Conservation (phyloP, 2,329 filamentous ascomycete species). For the Madurella fahalii region DNA sequence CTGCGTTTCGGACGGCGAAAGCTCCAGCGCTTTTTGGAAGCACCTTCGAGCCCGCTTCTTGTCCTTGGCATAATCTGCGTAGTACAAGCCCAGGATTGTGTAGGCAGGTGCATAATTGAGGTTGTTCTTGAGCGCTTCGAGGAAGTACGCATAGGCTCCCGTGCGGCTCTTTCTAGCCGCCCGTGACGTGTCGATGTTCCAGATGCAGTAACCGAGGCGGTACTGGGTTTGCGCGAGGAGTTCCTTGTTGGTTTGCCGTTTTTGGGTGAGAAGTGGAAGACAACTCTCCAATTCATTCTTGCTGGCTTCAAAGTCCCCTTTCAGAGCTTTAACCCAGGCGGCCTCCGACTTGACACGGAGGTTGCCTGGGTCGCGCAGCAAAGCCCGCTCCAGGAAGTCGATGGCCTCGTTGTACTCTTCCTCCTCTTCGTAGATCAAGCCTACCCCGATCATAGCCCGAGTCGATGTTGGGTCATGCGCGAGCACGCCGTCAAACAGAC, state of each 20-base stretch:
- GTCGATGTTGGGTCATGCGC: conserved; percentile 72
- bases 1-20: conserved; percentile 80
- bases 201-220: conserved; percentile 79
- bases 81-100: conserved; percentile 85
- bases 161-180: conserved; percentile 73
- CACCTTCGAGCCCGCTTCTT: conserved; percentile 82
- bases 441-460: conserved; percentile 79
- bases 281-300: conserved; percentile 67
- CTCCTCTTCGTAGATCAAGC: conserved; percentile 88
- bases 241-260: conserved; percentile 56
- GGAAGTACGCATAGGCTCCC: conserved; percentile 78
- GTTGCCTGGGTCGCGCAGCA: conserved; percentile 69
- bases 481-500: conserved; percentile 79
- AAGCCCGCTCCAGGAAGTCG: conserved; percentile 71
- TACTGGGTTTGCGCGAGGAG: conserved; percentile 84
- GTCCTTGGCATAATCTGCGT: conserved; percentile 85
- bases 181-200: conserved; percentile 74
- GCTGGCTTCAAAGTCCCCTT: conserved; percentile 67
- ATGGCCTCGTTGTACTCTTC: conserved; percentile 81
- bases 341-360: conserved; percentile 78
- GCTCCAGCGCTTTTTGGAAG: conserved; percentile 92
- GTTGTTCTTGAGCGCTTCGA: conserved; percentile 80
- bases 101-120: conserved; percentile 87
- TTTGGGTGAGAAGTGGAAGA: conserved; percentile 59
- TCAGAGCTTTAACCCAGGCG: conserved; percentile 86